phyloP scores from a whole-genome alignment of 768 basidiomycete species.

The Pisolithus orientalis region DNA sequence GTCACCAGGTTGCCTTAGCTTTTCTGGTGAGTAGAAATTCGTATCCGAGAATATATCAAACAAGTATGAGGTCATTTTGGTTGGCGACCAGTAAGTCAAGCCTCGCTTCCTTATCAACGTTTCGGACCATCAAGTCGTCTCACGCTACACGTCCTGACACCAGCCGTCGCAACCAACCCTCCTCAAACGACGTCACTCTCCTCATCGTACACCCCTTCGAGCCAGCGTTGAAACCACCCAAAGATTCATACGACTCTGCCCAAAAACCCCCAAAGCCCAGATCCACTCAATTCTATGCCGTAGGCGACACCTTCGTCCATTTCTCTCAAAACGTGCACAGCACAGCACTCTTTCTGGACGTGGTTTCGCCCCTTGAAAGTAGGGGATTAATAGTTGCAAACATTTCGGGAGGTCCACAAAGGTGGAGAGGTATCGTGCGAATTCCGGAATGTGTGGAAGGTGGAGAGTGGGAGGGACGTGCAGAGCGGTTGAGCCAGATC shows the following conservation, averaged over 20 bases:
- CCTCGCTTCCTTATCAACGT: too few relatives aligned
- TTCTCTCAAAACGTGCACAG: not conserved
- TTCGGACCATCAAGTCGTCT: not conserved
- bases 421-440: slow-evolving; percentile 50
- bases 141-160: not conserved
- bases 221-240: slow-evolving; percentile 8
- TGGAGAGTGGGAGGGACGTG: slow-evolving; percentile 23
- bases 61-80: slow-evolving; percentile 44
- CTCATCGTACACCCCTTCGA: slow-evolving; percentile 14
- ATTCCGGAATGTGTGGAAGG: slow-evolving; percentile 32
- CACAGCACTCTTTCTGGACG: slow-evolving; percentile 29
- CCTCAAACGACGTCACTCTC: slow-evolving; percentile 10
- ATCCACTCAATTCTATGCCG: not conserved
- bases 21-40: slow-evolving; percentile 35
- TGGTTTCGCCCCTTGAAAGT: slow-evolving; percentile 37
- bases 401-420: slow-evolving; percentile 23
- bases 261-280: slow-evolving; percentile 6
- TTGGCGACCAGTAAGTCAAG: slow-evolving; percentile 49
- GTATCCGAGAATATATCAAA: slow-evolving; percentile 39
- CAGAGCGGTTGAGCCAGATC: slow-evolving; percentile 20
- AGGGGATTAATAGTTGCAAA: slow-evolving; percentile 41
- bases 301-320: not conserved
- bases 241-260: not conserved
- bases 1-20: not conserved
- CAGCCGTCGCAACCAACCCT: slow-evolving; percentile 43